Conservation (phyloP, 2,329 filamentous ascomycete genomes). For the Gaeumannomyces tritici region DNA sequence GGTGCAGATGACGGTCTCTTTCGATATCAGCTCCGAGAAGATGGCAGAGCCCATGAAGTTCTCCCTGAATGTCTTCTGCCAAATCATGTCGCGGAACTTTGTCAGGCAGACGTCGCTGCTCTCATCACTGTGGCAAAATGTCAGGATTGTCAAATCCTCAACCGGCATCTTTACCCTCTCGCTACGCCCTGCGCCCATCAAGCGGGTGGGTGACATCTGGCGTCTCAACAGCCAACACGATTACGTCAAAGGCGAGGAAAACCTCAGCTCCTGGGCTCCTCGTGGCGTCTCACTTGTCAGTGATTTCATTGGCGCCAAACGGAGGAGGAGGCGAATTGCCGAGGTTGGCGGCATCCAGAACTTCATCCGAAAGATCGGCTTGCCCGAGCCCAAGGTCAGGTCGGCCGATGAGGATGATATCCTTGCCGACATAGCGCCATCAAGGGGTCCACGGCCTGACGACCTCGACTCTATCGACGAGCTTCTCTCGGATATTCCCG, state of each 20-base stretch:
- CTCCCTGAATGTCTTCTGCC: constrained; percentile 67
- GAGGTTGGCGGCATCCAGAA: constrained; percentile 72
- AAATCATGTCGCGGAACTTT: constrained; percentile 76
- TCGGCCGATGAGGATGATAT: constrained; percentile 22
- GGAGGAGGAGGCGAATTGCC: constrained; percentile 61
- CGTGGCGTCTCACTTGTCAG: constrained; percentile 84
- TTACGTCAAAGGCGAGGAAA: constrained; percentile 93
- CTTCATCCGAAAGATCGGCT: constrained; percentile 49
- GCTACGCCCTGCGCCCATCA: constrained; percentile 81
- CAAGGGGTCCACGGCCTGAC: constrained; percentile 24
- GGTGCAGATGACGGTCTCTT: constrained; percentile 77
- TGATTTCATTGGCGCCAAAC: constrained; percentile 70
- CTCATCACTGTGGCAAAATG: constrained; percentile 74
- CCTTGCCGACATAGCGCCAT: constrained; percentile 20
- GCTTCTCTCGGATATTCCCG: constrained; percentile 47
- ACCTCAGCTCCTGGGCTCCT: constrained; percentile 74
- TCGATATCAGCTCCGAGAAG: constrained; percentile 77
- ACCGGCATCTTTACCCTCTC: constrained; percentile 79
- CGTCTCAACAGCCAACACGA: constrained; percentile 90
- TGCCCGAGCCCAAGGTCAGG: constrained; percentile 29
- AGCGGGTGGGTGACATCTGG: constrained; percentile 89
- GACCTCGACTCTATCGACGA: constrained; percentile 46
- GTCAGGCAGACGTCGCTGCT: constrained; percentile 82
- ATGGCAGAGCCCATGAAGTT: constrained; percentile 86
- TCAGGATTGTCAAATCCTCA: constrained; percentile 77